These are phyloP conservation scores for Penicillium egyptiacum DNA, from an alignment of 495 filamentous ascomycete genomes.

Conservation along the genomic window DNA sequence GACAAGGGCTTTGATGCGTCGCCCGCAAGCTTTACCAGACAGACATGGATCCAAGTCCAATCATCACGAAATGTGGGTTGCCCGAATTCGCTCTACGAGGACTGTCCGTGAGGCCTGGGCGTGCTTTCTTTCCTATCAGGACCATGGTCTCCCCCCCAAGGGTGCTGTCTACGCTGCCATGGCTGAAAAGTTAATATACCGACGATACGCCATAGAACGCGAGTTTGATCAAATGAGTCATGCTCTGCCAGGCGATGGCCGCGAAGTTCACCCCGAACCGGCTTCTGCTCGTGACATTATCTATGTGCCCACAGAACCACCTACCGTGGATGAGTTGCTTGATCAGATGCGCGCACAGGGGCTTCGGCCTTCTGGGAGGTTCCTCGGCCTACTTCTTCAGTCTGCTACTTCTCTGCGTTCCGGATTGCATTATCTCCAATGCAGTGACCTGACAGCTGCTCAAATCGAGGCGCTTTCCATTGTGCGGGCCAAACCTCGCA, in stretches of 20 bases:
- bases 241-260: slow-evolving; percentile 59
- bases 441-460: slow-evolving; percentile 34
- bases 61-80: slow-evolving; percentile 52
- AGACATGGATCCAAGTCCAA: slow-evolving; percentile 15
- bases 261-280: slow-evolving; percentile 57
- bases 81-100: slow-evolving; percentile 62
- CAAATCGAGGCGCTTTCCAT: slow-evolving; percentile 38
- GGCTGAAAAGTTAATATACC: slow-evolving; percentile 57
- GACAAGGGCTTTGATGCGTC: slow-evolving; percentile 46
- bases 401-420: slow-evolving; percentile 39
- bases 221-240: slow-evolving; percentile 24
- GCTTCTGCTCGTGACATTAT: slow-evolving; percentile 57
- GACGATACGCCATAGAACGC: slow-evolving; percentile 30
- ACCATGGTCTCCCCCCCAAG: slow-evolving; percentile 33
- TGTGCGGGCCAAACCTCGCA: slow-evolving; percentile 19
- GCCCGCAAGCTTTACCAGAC: slow-evolving; percentile 22
- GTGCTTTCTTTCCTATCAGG: slow-evolving; percentile 59
- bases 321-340: slow-evolving; percentile 53
- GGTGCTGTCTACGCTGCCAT: slow-evolving; percentile 56
- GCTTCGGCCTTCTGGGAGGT: slow-evolving; percentile 41
- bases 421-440: slow-evolving; percentile 44
- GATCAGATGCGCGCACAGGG: slow-evolving; percentile 52
- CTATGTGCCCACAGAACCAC: slow-evolving; percentile 57
- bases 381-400: slow-evolving; percentile 50
- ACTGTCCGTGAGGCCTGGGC: slow-evolving; percentile 73